A percentile compares a stretch with the other conserved stretches of the same genome.
phyloP scores from a whole-genome alignment of 768 basidiomycete genomes.

The Macrolepiota dolichaula region DNA sequence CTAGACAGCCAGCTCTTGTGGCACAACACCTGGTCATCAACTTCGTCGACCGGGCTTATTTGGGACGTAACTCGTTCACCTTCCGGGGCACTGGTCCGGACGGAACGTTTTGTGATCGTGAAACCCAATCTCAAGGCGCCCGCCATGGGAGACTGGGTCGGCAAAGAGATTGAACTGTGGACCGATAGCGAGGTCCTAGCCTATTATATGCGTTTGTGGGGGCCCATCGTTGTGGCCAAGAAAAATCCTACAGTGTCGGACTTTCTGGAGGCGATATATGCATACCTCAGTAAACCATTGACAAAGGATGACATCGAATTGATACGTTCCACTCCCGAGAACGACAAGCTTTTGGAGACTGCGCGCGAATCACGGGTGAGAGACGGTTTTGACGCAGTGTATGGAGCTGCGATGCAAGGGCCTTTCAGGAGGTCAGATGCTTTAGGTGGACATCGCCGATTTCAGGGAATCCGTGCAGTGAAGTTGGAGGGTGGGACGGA shows the following conservation, averaged over 20 bases:
- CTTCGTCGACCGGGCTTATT: conserved; percentile 22
- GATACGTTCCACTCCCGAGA: conserved; percentile 22
- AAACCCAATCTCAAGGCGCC: conserved; percentile 26
- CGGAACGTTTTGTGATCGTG: conserved; percentile 25
- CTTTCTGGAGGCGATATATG: conserved; percentile 45
- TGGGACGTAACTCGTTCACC: conserved; percentile 42
- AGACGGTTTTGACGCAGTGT: conserved; percentile 32
- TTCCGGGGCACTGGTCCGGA: conserved; percentile 29
- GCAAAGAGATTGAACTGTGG: conserved; percentile 31
- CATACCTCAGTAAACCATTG: conserved; percentile 44
- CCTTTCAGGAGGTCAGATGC: conserved; percentile 49
- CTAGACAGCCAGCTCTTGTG: neutral
- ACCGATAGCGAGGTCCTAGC: conserved; percentile 35
- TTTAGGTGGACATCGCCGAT: conserved; percentile 41
- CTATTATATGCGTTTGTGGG: conserved; percentile 46
- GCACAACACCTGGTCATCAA: neutral
- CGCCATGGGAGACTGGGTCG: conserved; percentile 26
- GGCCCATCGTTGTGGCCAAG: conserved; percentile 38
- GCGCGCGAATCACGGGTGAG: conserved; percentile 33
- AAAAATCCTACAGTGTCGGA: conserved; percentile 37
- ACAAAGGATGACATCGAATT: conserved; percentile 28
- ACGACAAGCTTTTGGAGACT: conserved; percentile 19
- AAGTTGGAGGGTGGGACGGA: conserved; percentile 35
- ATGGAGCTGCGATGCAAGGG: conserved; percentile 31
- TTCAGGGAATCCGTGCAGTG: conserved; percentile 40